phyloP scores from a whole-genome alignment of 2,329 filamentous ascomycete species.

The Alternaria gansuensis region DNA sequence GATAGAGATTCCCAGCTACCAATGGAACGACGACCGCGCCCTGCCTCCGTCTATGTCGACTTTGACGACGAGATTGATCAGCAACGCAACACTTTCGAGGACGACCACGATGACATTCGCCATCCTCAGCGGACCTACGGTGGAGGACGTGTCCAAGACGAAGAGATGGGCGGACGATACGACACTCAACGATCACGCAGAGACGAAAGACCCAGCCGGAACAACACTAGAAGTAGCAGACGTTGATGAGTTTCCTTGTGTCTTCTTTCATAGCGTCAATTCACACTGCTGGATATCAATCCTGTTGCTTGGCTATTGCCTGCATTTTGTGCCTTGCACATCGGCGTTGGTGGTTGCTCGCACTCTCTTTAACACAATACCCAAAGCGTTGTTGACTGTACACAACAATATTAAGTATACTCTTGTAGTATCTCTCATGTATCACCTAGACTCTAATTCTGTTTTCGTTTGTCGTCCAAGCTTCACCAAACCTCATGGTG shows the following conservation, averaged over 20 bases:
- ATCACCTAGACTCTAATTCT: background rate
- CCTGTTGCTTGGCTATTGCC: conserved; percentile 5
- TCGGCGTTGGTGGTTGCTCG: conserved; percentile 15
- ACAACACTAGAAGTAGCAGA: conserved; percentile 38
- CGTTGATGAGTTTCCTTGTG: conserved; percentile 19
- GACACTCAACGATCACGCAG: conserved; percentile 32
- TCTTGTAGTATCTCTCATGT: conserved; percentile 19
- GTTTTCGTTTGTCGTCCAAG: conserved; percentile 6
- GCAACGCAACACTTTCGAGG: conserved; percentile 34
- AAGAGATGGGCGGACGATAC: conserved; percentile 44
- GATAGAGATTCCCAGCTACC: conserved; percentile 32
- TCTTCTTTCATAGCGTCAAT: conserved; percentile 15
- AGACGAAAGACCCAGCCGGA: conserved; percentile 35
- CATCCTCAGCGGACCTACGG: conserved; percentile 43
- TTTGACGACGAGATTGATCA: conserved; percentile 53
- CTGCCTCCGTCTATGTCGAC: conserved; percentile 59
- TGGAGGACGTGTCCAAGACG: conserved; percentile 39
- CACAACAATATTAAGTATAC: conserved; percentile 14
- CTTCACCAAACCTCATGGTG: background rate
- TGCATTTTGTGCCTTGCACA: conserved; percentile 7
- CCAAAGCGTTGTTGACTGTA: conserved; percentile 16
- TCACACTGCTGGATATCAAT: conserved; percentile 16
- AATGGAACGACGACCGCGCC: conserved; percentile 46
- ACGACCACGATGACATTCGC: conserved; percentile 39
- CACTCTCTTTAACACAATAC: conserved; percentile 23